Percentiles rank a stretch among this genome's conserved stretches.
phyloP scores from a whole-genome alignment of 148 eudicot species.

The Nepenthes gracilis region DNA sequence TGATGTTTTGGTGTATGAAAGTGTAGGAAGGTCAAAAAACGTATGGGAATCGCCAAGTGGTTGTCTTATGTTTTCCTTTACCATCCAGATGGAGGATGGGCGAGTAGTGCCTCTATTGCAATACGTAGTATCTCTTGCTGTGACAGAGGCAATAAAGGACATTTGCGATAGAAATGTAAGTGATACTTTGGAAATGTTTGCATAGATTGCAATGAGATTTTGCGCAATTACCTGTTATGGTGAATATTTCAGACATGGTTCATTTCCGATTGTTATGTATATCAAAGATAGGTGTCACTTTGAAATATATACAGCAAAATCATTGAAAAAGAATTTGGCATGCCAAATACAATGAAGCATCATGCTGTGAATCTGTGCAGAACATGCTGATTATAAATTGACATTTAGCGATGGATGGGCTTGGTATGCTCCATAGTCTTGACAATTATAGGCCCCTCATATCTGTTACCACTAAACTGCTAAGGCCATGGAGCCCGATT shows the following conservation, averaged over 20 bases:
- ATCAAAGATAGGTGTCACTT: not conserved
- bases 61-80: conserved; percentile 74
- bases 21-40: conserved; percentile 67
- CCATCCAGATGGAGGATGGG: conserved; percentile 85
- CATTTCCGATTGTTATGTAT: too few species aligned
- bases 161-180: conserved; percentile 51
- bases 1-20: not conserved
- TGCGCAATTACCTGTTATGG: too few species aligned
- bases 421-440: too few species aligned
- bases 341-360: not conserved
- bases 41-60: conserved; percentile 86
- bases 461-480: too few species aligned
- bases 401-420: too few species aligned
- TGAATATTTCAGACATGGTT: too few species aligned
- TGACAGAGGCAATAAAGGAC: conserved; percentile 78
- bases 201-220: not conserved
- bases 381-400: too few species aligned
- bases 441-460: too few species aligned
- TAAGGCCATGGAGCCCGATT: too few species aligned
- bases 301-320: not conserved
- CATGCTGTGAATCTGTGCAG: too few species aligned
- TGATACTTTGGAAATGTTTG: not conserved
- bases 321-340: not conserved
- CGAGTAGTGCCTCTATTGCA: conserved; percentile 69
- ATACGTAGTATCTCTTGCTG: conserved; percentile 77